phyloP scores from a whole-genome alignment of 2,329 filamentous ascomycete species.

The Epichloe uncinata region DNA sequence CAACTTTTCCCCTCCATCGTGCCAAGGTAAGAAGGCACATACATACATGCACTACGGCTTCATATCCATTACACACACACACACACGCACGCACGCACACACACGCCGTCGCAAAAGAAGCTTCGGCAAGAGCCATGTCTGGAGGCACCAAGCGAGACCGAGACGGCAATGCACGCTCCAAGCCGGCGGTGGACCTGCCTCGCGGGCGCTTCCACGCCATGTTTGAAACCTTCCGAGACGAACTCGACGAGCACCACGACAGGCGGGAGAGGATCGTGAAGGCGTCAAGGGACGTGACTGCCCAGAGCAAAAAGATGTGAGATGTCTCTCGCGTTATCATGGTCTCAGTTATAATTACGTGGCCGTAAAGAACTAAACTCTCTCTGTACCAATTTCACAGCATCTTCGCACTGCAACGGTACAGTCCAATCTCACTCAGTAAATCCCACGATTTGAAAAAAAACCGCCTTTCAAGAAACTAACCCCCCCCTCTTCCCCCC shows the following conservation, averaged over 20 bases:
- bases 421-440: slow-evolving; percentile 1
- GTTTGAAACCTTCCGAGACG: slow-evolving; percentile 74
- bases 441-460: background rate
- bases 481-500: too few relatives aligned
- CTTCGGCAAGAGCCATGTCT: slow-evolving; percentile 14
- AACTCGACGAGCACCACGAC: slow-evolving; percentile 91
- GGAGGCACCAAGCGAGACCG: slow-evolving; percentile 39
- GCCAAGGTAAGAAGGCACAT: too few relatives aligned
- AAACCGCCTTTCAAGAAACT: background rate
- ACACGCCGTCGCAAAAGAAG: background rate
- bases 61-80: too few relatives aligned
- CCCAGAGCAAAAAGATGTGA: slow-evolving; percentile 93
- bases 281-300: slow-evolving; percentile 82
- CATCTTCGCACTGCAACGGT: slow-evolving; percentile 28
- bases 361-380: background rate
- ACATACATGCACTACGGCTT: background rate
- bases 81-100: too few relatives aligned
- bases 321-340: slow-evolving; percentile 8
- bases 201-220: slow-evolving; percentile 48
- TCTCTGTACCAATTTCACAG: slow-evolving; percentile 10
- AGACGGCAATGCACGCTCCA: slow-evolving; percentile 33
- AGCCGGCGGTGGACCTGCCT: slow-evolving; percentile 22
- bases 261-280: slow-evolving; percentile 83
- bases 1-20: background rate
- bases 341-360: background rate